Evolutionary conservation across 805 yeast species (phyloP).

Genomic region (Sugiyamaella smithiae): DNA sequence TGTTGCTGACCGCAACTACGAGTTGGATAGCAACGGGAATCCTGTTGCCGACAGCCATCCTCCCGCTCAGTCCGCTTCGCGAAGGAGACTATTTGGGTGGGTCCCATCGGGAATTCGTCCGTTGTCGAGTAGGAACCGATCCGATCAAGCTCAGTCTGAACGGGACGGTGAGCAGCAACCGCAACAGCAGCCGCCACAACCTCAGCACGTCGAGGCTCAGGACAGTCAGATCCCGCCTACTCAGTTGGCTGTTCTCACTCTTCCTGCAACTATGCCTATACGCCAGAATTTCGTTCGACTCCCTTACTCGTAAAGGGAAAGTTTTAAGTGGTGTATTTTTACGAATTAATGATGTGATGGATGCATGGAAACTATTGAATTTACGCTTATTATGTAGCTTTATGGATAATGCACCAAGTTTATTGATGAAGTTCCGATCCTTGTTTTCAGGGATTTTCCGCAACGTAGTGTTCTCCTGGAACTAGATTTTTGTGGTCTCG

Average conservation of each 20-base stretch:
- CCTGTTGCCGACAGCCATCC: not conserved
- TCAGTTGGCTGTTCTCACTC: too few species aligned
- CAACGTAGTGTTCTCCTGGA: slow-evolving; percentile 22
- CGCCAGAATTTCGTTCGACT: not conserved
- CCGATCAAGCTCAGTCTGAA: too few species aligned
- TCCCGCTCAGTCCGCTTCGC: not conserved
- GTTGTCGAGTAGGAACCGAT: too few species aligned
- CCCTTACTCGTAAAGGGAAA: not conserved
- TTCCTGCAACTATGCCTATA: not conserved
- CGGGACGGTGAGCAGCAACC: too few species aligned
- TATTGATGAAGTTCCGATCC: too few species aligned
- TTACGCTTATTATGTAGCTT: too few species aligned
- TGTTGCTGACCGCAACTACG: not conserved
- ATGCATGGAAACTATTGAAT: too few species aligned
- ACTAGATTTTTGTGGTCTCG: slow-evolving; percentile 62
- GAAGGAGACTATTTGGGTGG: not conserved
- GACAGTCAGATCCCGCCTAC: too few species aligned
- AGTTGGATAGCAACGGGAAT: not conserved
- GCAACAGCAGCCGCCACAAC: not conserved
- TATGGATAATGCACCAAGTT: too few species aligned
- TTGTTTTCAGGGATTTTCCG: slow-evolving; percentile 16
- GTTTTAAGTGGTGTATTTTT: too few species aligned
- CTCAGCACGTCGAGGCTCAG: not conserved
- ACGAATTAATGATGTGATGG: too few species aligned
- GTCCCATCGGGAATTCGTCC: not conserved